Percentiles rank a stretch among this genome's conserved stretches.
Evolutionary conservation across 2,329 filamentous ascomycete species (phyloP).

Genomic region (Coniochaeta sp.): DNA sequence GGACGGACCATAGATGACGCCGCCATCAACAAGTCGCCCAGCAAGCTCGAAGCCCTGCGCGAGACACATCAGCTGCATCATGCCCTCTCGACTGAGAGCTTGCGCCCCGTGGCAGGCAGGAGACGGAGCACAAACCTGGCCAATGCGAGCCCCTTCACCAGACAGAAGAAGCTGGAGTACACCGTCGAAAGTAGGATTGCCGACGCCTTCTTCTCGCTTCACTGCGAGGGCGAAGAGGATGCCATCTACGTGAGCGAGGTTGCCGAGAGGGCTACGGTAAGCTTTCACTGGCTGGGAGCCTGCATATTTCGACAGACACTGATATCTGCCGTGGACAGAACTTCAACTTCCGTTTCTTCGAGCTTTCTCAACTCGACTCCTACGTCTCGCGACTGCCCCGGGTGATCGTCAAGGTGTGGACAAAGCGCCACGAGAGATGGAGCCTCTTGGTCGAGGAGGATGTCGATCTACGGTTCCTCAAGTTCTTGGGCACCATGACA

Average conservation of each 20-base stretch:
- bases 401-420: conserved; percentile 69
- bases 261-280: conserved; percentile 63
- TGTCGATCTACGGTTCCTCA: conserved; percentile 64
- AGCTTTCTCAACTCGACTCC: conserved; percentile 58
- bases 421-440: conserved; percentile 48
- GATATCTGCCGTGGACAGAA: conserved; percentile 42
- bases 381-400: conserved; percentile 57
- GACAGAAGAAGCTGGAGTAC: conserved; percentile 72
- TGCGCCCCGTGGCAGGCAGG: conserved; percentile 29
- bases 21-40: conserved; percentile 61
- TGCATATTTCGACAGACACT: neutral
- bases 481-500: conserved; percentile 69
- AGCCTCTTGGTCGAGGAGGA: conserved; percentile 62
- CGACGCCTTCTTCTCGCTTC: conserved; percentile 85
- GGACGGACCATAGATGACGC: conserved; percentile 69
- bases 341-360: conserved; percentile 82
- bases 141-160: conserved; percentile 34
- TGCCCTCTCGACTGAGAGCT: conserved; percentile 46
- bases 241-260: conserved; percentile 90
- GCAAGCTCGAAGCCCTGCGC: conserved; percentile 51
- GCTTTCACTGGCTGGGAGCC: conserved; percentile 3
- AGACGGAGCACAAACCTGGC: conserved; percentile 43
- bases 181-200: conserved; percentile 65
- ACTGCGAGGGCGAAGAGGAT: conserved; percentile 56
- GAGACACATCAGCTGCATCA: conserved; percentile 43